phyloP scores from a whole-genome alignment of 2,329 filamentous ascomycete genomes.

The Fusarium multiceps region DNA sequence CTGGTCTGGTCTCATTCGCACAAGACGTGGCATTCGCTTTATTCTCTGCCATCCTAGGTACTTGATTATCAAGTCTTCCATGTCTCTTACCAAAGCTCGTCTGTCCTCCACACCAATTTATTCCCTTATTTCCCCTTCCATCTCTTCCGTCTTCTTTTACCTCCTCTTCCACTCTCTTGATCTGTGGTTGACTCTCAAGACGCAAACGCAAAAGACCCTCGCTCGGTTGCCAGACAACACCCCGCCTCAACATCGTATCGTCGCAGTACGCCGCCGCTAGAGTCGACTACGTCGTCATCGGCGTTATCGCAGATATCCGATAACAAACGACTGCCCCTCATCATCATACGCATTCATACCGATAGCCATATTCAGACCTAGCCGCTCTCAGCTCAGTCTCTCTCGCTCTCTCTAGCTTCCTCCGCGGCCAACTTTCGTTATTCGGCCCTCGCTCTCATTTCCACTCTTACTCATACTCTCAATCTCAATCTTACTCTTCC shows the following conservation, averaged over 20 bases:
- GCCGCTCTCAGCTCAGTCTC: constrained; percentile 5
- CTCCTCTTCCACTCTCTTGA: background rate
- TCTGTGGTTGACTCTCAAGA: constrained; percentile 1
- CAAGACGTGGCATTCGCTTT: constrained; percentile 46
- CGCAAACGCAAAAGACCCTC: background rate
- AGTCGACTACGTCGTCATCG: constrained; percentile 44
- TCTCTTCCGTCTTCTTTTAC: background rate
- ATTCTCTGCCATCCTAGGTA: constrained; percentile 21
- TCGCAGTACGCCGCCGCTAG: constrained; percentile 40
- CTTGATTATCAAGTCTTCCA: constrained; percentile 26
- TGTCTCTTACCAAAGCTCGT: constrained; percentile 24
- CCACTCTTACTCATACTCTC: background rate
- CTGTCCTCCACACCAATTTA: constrained; percentile 33
- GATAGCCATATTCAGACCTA: constrained; percentile 11
- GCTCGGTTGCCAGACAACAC: constrained; percentile 9
- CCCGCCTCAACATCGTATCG: constrained; percentile 24
- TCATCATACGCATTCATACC: constrained; percentile 28
- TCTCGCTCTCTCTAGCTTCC: constrained; percentile 8
- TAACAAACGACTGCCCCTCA: constrained; percentile 46
- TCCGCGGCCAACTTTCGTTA: constrained; percentile 16
- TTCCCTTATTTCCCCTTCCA: constrained; percentile 17
- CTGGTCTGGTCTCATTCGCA: constrained; percentile 38
- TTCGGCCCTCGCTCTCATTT: background rate
- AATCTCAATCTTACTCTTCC: constrained; percentile 10
- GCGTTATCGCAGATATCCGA: constrained; percentile 46